Evolutionary conservation across 1,139 yeast species (phyloP), one percentile per base, ranked within the genome.

Genomic region (Trichomonascaceae sp.): DNA sequence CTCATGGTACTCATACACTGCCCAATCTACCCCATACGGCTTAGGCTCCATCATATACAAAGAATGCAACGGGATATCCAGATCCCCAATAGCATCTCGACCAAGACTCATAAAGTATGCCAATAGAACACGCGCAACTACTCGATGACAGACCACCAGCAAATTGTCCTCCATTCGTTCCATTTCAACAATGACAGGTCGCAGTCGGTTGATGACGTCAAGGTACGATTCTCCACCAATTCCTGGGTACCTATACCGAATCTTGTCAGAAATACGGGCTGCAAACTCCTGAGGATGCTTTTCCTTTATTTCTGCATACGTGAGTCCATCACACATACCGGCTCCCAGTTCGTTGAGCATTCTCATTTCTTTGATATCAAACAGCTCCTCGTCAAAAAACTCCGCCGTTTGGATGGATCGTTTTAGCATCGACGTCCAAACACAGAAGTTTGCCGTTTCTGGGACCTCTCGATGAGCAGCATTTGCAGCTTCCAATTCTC

Each of bases 191-290:
- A 93, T 91, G 43, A 93, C 81, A 0, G 98, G 96, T 56, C 96
- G 77, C 57, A 93, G 76, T 57, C 99, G 78, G 59, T 91, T 88
- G 64, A 93, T 85, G 4, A 91, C 99, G 70, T 93, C 99, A 62
- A 91, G 73, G 63, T 91, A 91, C 0, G 96, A 87, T 71, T 91
- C 98, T 38, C 98, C 98, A n/a, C 97, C 96, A 53, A 89, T 87
- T 10, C 98, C 98, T 1, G 98, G 98, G 66, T 90, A 91, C 61
- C 98, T 75, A 70, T 90, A 91, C 27, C 84, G 75, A 63, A 91
- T 76, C 70, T 91, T 91, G 68, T 88, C 85, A 47, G 77, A 75
- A 61, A 88, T 73, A 57, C 97, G 79, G 19, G 90, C 80, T 48
- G 80, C 82, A 65, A 85, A 91, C 69, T 93, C 98, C 46, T 78